phyloP scores from a whole-genome alignment of 371 early-diverging fungal species.

The Cokeromyces recurvatus region DNA sequence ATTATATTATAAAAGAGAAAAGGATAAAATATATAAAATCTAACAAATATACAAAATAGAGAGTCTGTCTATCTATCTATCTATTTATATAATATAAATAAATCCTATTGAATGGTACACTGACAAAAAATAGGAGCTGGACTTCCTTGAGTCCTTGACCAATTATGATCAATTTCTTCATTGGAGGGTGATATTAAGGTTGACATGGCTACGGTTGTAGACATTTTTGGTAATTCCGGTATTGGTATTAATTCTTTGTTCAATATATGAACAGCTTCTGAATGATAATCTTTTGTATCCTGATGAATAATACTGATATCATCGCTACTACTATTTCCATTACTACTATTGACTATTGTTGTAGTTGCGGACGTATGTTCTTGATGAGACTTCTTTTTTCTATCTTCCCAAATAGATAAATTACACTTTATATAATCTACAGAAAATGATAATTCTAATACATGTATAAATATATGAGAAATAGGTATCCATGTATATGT shows the following conservation, averaged over 20 bases:
- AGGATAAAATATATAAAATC: too few species aligned
- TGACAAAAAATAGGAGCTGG: slow-evolving; percentile 33
- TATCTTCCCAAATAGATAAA: slow-evolving; percentile 32
- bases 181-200: slow-evolving; percentile 1
- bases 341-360: background rate
- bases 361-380: slow-evolving; percentile 2
- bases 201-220: slow-evolving; percentile 34
- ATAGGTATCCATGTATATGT: background rate
- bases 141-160: slow-evolving; percentile 15
- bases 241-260: background rate
- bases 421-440: slow-evolving; percentile 37
- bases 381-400: slow-evolving; percentile 23
- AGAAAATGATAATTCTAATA: slow-evolving; percentile 35
- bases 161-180: slow-evolving; percentile 12
- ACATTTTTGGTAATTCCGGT: slow-evolving; percentile 23
- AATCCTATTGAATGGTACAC: slow-evolving; percentile 33
- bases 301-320: too few species aligned
- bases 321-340: background rate
- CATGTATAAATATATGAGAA: too few species aligned
- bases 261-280: slow-evolving; percentile 8
- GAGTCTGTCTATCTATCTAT: too few species aligned
- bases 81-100: too few species aligned
- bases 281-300: slow-evolving; percentile 13
- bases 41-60: too few species aligned
- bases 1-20: too few species aligned